Evolutionary conservation across 805 yeast genomes (phyloP).

Genomic region (Torulaspora indica): DNA sequence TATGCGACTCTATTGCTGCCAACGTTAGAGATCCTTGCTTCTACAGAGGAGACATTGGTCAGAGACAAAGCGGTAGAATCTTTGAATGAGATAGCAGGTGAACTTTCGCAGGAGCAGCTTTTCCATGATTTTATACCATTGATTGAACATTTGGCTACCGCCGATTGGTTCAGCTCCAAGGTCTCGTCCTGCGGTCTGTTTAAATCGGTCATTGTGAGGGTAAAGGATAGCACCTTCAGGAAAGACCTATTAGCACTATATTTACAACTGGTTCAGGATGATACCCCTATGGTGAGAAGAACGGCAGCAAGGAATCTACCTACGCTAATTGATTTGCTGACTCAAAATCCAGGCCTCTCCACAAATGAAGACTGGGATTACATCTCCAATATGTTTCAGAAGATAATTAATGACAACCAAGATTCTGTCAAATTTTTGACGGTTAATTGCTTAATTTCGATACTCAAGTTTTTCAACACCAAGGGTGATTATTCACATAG

Average conservation of each 20-base stretch:
- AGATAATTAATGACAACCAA: conserved; percentile 76
- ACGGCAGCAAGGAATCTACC: conserved; percentile 89
- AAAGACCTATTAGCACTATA: conserved; percentile 62
- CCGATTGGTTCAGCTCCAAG: conserved; percentile 91
- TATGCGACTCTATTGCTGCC: conserved; percentile 57
- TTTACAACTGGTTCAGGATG: conserved; percentile 73
- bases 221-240: conserved; percentile 48
- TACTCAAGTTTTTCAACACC: conserved; percentile 61
- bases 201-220: conserved; percentile 60
- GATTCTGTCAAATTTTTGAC: conserved; percentile 91
- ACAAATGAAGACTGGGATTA: conserved; percentile 67
- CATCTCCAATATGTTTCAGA: conserved; percentile 75
- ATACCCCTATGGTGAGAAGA: conserved; percentile 96
- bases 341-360: conserved; percentile 43
- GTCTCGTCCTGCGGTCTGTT: conserved; percentile 90
- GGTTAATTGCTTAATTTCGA: conserved; percentile 81
- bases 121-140: conserved; percentile 66
- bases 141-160: conserved; percentile 70
- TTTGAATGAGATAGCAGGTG: conserved; percentile 62
- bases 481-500: conserved; percentile 55
- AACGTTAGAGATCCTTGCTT: conserved; percentile 74
- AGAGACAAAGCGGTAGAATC: conserved; percentile 92
- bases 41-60: conserved; percentile 94
- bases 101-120: conserved; percentile 59
- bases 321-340: conserved; percentile 55